Evolutionary conservation across 768 basidiomycete genomes (phyloP), one percentile per base, ranked within the genome.

Genomic region (Stropharia rugosoannulata): DNA sequence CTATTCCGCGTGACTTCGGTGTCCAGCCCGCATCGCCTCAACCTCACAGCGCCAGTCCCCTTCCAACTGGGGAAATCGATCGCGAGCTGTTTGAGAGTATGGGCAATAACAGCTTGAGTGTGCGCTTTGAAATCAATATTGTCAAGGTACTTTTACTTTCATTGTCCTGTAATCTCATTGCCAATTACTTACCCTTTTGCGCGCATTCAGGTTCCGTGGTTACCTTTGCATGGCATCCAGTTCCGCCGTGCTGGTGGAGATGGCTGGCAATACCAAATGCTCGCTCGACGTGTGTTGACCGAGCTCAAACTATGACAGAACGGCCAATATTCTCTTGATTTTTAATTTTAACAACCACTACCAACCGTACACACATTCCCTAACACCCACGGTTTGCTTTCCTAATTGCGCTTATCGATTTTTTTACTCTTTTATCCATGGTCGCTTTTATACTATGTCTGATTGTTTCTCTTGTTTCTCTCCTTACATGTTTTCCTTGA

Each of bases 241-340:
- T 98, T 98, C 75, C 85, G 96, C 46, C 80, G 96, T 58, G 82
- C 87, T 1, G 83, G 90, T 25, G 95, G 95, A 1, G 92, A 96
- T 61, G 91, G 89, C 0, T 98, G 95, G 95, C 94, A 97, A 71
- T 98, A 98, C 71, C 93, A 95, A 68, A 94, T 94, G 91, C 81
- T 98, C 39, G 95, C 92, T 19, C 80, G 91, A 62, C 80, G 91
- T 56, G 92, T 94, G 39, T 73, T 94, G 62, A 94, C 91, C 38
- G 92, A 94, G 70, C 80, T 94, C 68, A 93, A 93, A 73, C 73
- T 94, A 78, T 93, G 53, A 59, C 47, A 8, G n/a, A 27, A 8
- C 8, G 6, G 32, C 13, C 25, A 48, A 35, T n/a, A 18, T 49
- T 37, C 5, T 41, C 36, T 12, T 39, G 39, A 49, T n/a, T 29